Conservation (phyloP, 768 basidiomycete genomes). For the Hydnomerulius pinastri region DNA sequence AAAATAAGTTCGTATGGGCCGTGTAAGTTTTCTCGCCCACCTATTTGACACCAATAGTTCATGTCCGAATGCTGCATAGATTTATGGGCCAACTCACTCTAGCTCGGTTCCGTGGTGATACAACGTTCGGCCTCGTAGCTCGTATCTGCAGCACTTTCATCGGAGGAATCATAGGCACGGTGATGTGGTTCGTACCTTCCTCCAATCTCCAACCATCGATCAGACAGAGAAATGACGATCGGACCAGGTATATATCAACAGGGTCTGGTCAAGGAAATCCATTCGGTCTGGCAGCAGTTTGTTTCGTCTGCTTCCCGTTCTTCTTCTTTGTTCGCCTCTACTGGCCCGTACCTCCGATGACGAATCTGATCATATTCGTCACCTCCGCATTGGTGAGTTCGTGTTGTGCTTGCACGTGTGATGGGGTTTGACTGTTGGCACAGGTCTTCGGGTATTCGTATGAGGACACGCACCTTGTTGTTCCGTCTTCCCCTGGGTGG, state of each 20-base stretch:
- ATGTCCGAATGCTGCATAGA: slow-evolving; percentile 32
- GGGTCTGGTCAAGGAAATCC: slow-evolving; percentile 60
- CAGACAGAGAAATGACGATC: background rate
- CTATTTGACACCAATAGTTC: background rate
- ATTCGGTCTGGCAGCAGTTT: slow-evolving; percentile 70
- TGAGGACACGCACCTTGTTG: slow-evolving; percentile 51
- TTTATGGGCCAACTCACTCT: slow-evolving; percentile 78
- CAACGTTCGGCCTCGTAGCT: slow-evolving; percentile 61
- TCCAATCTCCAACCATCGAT: background rate
- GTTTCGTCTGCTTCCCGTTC: slow-evolving; percentile 69
- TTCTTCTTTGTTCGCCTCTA: slow-evolving; percentile 73
- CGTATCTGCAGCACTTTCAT: slow-evolving; percentile 66
- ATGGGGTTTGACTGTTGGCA: background rate
- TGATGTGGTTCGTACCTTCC: slow-evolving; percentile 57
- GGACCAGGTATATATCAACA: slow-evolving; percentile 65
- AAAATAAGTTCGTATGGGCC: slow-evolving; percentile 69
- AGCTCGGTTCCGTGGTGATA: slow-evolving; percentile 74
- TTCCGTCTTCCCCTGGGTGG: slow-evolving; percentile 54
- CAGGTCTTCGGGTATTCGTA: slow-evolving; percentile 80
- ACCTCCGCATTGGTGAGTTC: slow-evolving; percentile 57
- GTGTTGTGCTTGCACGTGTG: background rate
- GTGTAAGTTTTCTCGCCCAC: slow-evolving; percentile 44
- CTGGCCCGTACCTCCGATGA: slow-evolving; percentile 72
- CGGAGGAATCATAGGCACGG: slow-evolving; percentile 62
- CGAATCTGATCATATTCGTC: slow-evolving; percentile 68